Conservation (phyloP, 352 stramenopile genomes). For the Plasmopara viticola region DNA sequence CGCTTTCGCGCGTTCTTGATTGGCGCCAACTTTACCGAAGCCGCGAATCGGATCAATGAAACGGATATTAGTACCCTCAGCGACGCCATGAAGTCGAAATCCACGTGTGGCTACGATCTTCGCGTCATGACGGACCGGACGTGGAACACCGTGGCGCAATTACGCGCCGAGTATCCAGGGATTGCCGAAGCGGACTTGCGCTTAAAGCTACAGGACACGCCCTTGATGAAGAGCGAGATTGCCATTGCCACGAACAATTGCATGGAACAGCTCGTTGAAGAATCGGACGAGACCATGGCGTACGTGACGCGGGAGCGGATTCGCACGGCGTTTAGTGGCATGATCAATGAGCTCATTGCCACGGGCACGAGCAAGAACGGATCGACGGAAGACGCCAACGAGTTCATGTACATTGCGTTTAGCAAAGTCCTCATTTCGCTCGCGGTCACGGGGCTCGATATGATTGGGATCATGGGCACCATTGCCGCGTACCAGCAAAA, state of each 20-base stretch:
- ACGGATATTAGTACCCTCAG: slow-evolving; percentile 30
- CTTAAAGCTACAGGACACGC: slow-evolving; percentile 34
- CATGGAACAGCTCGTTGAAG: slow-evolving; percentile 29
- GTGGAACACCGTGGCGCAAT: slow-evolving; percentile 30
- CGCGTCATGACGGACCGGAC: slow-evolving; percentile 39
- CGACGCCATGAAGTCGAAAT: slow-evolving; percentile 27
- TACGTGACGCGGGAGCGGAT: slow-evolving; percentile 46
- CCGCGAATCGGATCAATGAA: slow-evolving; percentile 24
- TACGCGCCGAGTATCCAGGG: slow-evolving; percentile 28
- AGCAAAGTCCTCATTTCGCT: slow-evolving; percentile 42
- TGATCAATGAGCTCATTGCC: slow-evolving; percentile 46
- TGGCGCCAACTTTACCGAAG: slow-evolving; percentile 23
- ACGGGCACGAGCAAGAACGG: slow-evolving; percentile 31
- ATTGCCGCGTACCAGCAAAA: slow-evolving; percentile 45
- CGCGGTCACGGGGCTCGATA: slow-evolving; percentile 40
- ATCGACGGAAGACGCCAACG: slow-evolving; percentile 22
- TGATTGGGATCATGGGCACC: slow-evolving; percentile 42
- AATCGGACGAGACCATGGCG: slow-evolving; percentile 21
- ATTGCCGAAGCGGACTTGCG: slow-evolving; percentile 38
- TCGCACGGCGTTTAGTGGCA: slow-evolving; percentile 42
- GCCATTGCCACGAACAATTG: slow-evolving; percentile 42
- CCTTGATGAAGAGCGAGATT: slow-evolving; percentile 44
- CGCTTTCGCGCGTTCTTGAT: slow-evolving; percentile 30
- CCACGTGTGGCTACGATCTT: slow-evolving; percentile 36
- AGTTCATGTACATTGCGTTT: slow-evolving; percentile 36